phyloP scores from a whole-genome alignment of 169 alveolate genomes.

The Plasmodium gaboni region DNA sequence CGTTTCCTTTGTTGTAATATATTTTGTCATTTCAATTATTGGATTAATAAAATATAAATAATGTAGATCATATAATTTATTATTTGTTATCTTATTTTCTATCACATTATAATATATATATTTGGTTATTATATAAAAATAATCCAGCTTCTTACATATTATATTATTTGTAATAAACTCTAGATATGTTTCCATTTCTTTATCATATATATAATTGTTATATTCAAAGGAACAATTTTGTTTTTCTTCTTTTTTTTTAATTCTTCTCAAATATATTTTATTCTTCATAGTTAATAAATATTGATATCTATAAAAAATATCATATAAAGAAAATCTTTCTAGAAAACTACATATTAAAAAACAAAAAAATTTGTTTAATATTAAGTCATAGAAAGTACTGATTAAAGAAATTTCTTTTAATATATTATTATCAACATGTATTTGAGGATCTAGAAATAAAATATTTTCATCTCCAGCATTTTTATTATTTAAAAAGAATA shows the following conservation, averaged over 20 bases:
- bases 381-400: conserved; percentile 13
- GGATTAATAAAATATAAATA: too few species aligned
- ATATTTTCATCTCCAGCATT: not conserved
- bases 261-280: conserved; percentile 11
- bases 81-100: too few species aligned
- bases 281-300: conserved; percentile 35
- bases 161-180: conserved; percentile 38
- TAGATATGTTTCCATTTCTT: conserved; percentile 28
- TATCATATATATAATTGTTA: not conserved
- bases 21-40: too few species aligned
- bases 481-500: not conserved
- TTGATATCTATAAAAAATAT: conserved; percentile 41
- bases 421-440: not conserved
- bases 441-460: not conserved
- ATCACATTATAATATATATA: conserved; percentile 8
- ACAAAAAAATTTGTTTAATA: conserved; percentile 42
- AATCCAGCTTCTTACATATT: conserved; percentile 9
- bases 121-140: conserved; percentile 29
- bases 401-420: conserved; percentile 29
- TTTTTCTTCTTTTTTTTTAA: not conserved
- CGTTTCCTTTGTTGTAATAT: too few species aligned
- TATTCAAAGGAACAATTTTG: too few species aligned
- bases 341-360: conserved; percentile 35
- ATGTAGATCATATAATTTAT: too few species aligned
- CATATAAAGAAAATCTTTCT: conserved; percentile 29